These are phyloP conservation scores for Teunomyces funiuensis DNA, from an alignment of 805 yeast species.

Conservation along the genomic window DNA sequence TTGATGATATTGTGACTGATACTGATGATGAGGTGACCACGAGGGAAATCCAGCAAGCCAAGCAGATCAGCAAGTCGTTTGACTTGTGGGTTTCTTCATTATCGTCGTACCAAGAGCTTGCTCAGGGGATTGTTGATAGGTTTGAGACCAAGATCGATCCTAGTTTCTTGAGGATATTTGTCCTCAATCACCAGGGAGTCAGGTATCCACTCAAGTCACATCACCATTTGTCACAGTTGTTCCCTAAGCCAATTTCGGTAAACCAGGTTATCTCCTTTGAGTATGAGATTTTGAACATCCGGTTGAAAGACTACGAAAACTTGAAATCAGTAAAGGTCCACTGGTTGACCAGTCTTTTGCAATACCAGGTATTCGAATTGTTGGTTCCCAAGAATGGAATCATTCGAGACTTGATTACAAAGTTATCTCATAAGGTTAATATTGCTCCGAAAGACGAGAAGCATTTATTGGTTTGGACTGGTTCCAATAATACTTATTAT, in stretches of 20 bases:
- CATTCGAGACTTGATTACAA: slow-evolving; percentile 54
- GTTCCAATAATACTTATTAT: slow-evolving; percentile 38
- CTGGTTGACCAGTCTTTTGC: slow-evolving; percentile 72
- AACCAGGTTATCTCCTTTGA: slow-evolving; percentile 50
- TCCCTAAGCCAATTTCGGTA: slow-evolving; percentile 44
- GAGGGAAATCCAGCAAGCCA: slow-evolving; percentile 18
- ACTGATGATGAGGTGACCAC: slow-evolving; percentile 15
- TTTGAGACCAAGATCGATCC: slow-evolving; percentile 52
- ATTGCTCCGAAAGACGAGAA: slow-evolving; percentile 48
- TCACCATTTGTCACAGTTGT: slow-evolving; percentile 38
- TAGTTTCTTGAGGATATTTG: slow-evolving; percentile 62
- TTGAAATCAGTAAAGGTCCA: slow-evolving; percentile 63
- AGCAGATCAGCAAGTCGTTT: slow-evolving; percentile 30
- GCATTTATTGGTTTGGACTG: slow-evolving; percentile 59
- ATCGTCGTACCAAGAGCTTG: slow-evolving; percentile 58
- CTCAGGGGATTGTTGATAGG: slow-evolving; percentile 55
- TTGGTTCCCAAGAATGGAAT: slow-evolving; percentile 64
- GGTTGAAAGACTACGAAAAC: slow-evolving; percentile 74
- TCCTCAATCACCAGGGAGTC: slow-evolving; percentile 57
- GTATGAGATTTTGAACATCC: slow-evolving; percentile 75
- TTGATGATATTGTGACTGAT: neutral
- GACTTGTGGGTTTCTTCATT: slow-evolving; percentile 70
- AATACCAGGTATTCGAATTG: slow-evolving; percentile 67
- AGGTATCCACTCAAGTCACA: slow-evolving; percentile 45
- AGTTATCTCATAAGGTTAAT: slow-evolving; percentile 54